Percentiles rank a stretch among this genome's conserved stretches.
phyloP scores from a whole-genome alignment of 208 protist species.

The Leishmania major region DNA sequence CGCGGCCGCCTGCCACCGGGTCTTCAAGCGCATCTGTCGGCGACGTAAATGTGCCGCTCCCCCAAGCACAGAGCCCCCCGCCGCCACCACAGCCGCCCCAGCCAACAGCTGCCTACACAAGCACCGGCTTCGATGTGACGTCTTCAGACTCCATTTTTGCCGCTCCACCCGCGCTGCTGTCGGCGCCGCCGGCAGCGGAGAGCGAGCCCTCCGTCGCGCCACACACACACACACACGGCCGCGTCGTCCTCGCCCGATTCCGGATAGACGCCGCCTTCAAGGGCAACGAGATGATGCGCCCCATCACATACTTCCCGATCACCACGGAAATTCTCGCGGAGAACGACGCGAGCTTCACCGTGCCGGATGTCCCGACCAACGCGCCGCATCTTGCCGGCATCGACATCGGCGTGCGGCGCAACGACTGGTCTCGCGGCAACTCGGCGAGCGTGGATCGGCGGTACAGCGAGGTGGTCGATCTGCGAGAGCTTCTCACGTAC shows the following conservation, averaged over 20 bases:
- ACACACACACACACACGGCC: constrained; percentile 20
- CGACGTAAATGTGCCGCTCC: constrained; percentile 8
- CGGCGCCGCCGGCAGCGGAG: constrained; percentile 8
- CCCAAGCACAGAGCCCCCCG: background rate
- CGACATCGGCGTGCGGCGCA: constrained; percentile 49
- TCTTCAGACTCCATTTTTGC: background rate
- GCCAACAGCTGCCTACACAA: background rate
- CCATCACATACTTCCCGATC: constrained; percentile 83
- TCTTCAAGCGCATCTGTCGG: background rate
- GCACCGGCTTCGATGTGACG: background rate
- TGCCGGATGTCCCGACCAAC: constrained; percentile 49
- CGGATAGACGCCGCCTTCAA: constrained; percentile 48
- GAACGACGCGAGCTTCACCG: constrained; percentile 40
- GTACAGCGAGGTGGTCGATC: constrained; percentile 81
- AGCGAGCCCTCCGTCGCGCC: constrained; percentile 5
- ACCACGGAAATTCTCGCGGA: constrained; percentile 49
- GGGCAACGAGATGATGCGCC: constrained; percentile 55
- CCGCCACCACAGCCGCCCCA: background rate
- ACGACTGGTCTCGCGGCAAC: constrained; percentile 56
- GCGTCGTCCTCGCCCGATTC: constrained; percentile 47
- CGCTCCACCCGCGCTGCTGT: background rate
- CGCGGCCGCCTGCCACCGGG: background rate
- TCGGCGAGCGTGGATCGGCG: constrained; percentile 66
- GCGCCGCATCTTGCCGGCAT: constrained; percentile 48
- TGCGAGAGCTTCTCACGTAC: constrained; percentile 68